phyloP scores from a whole-genome alignment of 2,329 filamentous ascomycete genomes.

The Colletotrichum sublineola region DNA sequence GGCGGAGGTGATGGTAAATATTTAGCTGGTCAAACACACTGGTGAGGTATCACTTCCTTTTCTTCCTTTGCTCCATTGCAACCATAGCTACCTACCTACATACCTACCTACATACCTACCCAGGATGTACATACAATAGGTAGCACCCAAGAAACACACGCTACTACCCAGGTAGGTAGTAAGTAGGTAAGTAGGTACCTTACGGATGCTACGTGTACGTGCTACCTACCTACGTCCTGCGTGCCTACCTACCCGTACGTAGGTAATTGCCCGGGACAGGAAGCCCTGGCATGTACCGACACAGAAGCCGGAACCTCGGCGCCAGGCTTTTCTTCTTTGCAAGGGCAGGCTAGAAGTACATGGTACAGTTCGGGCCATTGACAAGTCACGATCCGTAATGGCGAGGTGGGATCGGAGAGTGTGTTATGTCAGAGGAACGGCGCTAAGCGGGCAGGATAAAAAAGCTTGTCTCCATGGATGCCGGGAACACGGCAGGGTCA shows the following conservation, averaged over 20 bases:
- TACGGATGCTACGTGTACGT: neutral
- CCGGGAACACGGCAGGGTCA: conserved; percentile 41
- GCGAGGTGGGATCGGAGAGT: conserved; percentile 21
- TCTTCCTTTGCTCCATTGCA: neutral
- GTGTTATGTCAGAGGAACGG: conserved; percentile 36
- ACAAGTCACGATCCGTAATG: conserved; percentile 6
- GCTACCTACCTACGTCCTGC: neutral
- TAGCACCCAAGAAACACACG: too few relatives aligned
- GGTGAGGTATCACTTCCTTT: neutral
- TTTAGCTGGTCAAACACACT: conserved; percentile 11
- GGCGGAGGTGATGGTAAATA: conserved; percentile 28
- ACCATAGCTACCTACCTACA: neutral
- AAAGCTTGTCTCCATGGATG: conserved; percentile 43
- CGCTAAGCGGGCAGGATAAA: conserved; percentile 29
- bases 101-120: too few relatives aligned
- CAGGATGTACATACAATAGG: neutral
- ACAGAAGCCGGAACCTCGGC: conserved; percentile 9
- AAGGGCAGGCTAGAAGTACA: neutral
- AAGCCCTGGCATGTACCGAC: neutral
- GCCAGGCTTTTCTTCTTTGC: neutral
- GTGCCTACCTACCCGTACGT: neutral
- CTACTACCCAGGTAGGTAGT: too few relatives aligned
- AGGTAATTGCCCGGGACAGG: neutral
- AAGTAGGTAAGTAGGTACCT: neutral
- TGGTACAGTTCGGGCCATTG: neutral